Conservation (phyloP, 352 stramenopile species). For the Phytophthora colocasiae region DNA sequence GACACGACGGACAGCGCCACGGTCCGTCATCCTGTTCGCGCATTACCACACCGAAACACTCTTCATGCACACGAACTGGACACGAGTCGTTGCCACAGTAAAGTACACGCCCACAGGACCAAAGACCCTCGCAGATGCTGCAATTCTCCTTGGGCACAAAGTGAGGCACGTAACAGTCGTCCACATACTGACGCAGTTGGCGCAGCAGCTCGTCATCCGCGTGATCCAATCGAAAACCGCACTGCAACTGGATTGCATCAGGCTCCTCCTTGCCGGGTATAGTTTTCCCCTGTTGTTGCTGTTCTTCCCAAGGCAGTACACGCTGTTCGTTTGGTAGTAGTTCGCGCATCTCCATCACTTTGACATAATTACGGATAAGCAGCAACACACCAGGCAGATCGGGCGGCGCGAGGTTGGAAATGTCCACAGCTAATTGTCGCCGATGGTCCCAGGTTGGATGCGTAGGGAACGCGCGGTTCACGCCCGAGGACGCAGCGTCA, state of each 20-base stretch:
- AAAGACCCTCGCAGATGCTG: slow-evolving; percentile 80
- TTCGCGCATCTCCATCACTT: slow-evolving; percentile 42
- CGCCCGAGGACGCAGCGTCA: slow-evolving; percentile 23
- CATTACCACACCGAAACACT: slow-evolving; percentile 84
- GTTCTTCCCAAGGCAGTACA: slow-evolving; percentile 31
- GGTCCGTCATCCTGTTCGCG: slow-evolving; percentile 58
- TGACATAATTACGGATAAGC: slow-evolving; percentile 54
- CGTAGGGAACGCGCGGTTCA: slow-evolving; percentile 27
- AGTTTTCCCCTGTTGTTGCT: not conserved
- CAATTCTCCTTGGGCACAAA: slow-evolving; percentile 81
- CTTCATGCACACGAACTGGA: slow-evolving; percentile 74
- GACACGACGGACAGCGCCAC: slow-evolving; percentile 83
- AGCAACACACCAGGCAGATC: slow-evolving; percentile 74
- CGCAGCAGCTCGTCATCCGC: slow-evolving; percentile 59
- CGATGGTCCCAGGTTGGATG: slow-evolving; percentile 76
- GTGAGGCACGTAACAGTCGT: slow-evolving; percentile 81
- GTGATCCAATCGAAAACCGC: slow-evolving; percentile 66
- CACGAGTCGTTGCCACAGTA: slow-evolving; percentile 78
- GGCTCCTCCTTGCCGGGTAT: slow-evolving; percentile 11
- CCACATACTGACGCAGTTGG: slow-evolving; percentile 76
- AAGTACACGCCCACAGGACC: slow-evolving; percentile 76
- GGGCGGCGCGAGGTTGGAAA: slow-evolving; percentile 69
- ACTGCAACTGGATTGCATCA: slow-evolving; percentile 58
- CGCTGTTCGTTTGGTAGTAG: slow-evolving; percentile 29
- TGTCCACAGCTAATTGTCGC: slow-evolving; percentile 65